These are phyloP conservation scores for Linnemannia exigua DNA, from an alignment of 192 early-diverging fungal species.

Conservation along the genomic window DNA sequence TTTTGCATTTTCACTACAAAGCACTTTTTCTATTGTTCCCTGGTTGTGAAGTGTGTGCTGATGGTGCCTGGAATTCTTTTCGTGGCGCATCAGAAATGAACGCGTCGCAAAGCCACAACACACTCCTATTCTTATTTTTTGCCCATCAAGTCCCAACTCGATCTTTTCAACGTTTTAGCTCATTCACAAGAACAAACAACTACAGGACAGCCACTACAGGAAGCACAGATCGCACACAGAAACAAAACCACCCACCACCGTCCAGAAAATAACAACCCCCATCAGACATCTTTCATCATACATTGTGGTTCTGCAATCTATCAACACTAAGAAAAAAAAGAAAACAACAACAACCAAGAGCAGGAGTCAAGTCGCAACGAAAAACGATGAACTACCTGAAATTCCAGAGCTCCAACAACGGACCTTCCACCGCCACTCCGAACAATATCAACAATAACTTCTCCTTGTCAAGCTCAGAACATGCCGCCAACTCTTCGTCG, in stretches of 20 bases:
- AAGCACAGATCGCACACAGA: neutral
- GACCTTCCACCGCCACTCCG: neutral
- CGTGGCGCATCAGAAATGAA: neutral
- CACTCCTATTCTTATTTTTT: neutral
- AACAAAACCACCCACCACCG: no score
- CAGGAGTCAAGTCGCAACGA: no score
- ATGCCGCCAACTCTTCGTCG: neutral
- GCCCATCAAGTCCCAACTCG: neutral
- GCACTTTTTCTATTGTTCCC: neutral
- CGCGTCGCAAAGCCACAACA: conserved; percentile 4
- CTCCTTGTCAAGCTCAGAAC: neutral
- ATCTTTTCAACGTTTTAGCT: neutral
- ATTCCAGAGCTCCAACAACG: conserved; percentile 7
- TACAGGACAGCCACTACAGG: neutral
- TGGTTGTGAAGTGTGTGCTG: neutral
- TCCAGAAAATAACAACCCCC: no score
- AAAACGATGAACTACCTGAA: neutral
- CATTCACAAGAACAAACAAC: neutral
- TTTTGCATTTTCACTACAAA: conserved; percentile 8
- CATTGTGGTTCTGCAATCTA: no score
- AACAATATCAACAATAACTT: neutral
- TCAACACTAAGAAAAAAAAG: neutral
- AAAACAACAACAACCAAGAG: neutral
- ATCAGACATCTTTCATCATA: no score
- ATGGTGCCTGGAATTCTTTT: neutral